A percentile compares a stretch with the other conserved stretches of the same genome.
These are phyloP conservation scores for Ophiostoma novo-ulmi DNA, from an alignment of 2,329 filamentous ascomycete species.

Conservation along the genomic window DNA sequence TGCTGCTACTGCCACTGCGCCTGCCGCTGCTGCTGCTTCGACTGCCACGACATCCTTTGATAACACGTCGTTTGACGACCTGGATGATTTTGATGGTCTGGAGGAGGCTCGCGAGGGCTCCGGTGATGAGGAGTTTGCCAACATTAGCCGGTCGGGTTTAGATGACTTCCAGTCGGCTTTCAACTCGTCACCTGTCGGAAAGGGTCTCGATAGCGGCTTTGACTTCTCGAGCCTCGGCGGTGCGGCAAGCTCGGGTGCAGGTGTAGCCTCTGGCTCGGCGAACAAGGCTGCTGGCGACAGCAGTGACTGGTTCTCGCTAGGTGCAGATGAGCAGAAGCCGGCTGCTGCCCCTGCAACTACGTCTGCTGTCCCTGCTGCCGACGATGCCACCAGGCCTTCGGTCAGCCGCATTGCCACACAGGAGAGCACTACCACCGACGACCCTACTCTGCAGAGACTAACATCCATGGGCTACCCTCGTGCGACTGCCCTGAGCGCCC, in stretches of 20 bases:
- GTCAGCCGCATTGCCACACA: slow-evolving; percentile 64
- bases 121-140: slow-evolving; percentile 74
- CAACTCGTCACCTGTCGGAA: slow-evolving; percentile 62
- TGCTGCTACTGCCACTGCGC: slow-evolving; percentile 25
- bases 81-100: slow-evolving; percentile 77
- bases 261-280: slow-evolving; percentile 14
- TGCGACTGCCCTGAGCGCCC: slow-evolving; percentile 65
- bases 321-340: slow-evolving; percentile 19
- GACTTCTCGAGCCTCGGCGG: slow-evolving; percentile 48
- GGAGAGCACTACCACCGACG: slow-evolving; percentile 76
- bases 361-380: slow-evolving; percentile 23
- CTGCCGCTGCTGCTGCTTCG: slow-evolving; percentile 27
- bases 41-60: slow-evolving; percentile 33
- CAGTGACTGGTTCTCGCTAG: slow-evolving; percentile 65
- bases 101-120: slow-evolving; percentile 78
- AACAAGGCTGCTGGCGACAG: slow-evolving; percentile 37
- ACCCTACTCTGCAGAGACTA: slow-evolving; percentile 83
- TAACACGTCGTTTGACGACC: slow-evolving; percentile 56
- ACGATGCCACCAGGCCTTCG: slow-evolving; percentile 15
- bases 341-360: slow-evolving; percentile 32
- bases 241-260: slow-evolving; percentile 30
- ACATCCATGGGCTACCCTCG: slow-evolving; percentile 85
- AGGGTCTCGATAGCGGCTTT: slow-evolving; percentile 54
- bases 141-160: slow-evolving; percentile 62
- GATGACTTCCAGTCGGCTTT: slow-evolving; percentile 80